Base-by-base conservation (phyloP, 2,329 filamentous ascomycete species). In the Pseudocercospora ulei region DNA sequence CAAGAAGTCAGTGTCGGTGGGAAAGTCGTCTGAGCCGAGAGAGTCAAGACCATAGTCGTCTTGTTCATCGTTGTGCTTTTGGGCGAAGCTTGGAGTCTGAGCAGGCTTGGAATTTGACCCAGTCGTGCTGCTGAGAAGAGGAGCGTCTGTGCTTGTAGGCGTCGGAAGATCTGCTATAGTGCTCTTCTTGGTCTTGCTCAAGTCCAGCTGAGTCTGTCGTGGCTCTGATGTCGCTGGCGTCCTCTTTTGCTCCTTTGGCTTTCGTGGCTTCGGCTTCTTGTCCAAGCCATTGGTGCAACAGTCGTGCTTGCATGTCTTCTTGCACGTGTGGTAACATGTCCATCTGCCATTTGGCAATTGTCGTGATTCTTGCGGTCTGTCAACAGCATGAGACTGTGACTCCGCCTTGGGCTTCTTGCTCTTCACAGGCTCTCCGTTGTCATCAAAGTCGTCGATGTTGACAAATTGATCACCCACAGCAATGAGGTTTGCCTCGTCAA, bases 251-350 rank as follows among this genome's bases (percentile, higher is more conserved):
- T 46, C 46, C 18, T 51, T 49, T 24, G 64, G 54, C 51, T 72
- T 71, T 4, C 61, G 53, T 13, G 62, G 43, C 56, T 68, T 67
- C 27, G 72, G 65, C 41, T 74, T 77, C 46, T 76, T 82, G 22
- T 82, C 75, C 11, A 82, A 55, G 0, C 82, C 82, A 43, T 82
- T 75, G 14, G 70, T 71, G 53, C 82, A 88, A 52, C 82, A 88
- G 22, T 71, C 60, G 52, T 88, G 82, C 49, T 76, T 82, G 59
- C 82, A 87, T 49, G 73, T 76, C 48, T 78, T 66, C 50, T 72
- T 75, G 62, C 82, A 87, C 11, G 60, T 60, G 54, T 88, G 82
- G 41, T 80, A 80, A 60, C 82, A 88, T 22, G 71, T 70, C 75
- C 78, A 87, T 53, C 71, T 82, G 0, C 81, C 82, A 53, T 82